phyloP scores from a whole-genome alignment of 352 stramenopile genomes.

The Phytophthora idaei region DNA sequence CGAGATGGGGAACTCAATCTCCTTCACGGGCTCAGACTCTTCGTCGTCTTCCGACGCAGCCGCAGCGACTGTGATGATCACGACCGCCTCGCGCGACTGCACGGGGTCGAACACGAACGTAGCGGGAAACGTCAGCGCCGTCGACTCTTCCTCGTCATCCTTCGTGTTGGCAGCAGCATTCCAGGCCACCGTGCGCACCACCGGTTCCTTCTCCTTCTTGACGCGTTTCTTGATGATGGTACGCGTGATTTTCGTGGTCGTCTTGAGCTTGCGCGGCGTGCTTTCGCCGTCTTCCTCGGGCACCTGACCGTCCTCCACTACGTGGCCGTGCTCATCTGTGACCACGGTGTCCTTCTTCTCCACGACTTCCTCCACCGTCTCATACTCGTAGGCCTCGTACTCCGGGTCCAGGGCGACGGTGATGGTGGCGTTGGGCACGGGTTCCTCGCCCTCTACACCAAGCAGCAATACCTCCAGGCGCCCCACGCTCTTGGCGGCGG shows the following conservation, averaged over 20 bases:
- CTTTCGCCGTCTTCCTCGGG: conserved; percentile 41
- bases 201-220: conserved; percentile 57
- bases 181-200: conserved; percentile 48
- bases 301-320: conserved; percentile 48
- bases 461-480: conserved; percentile 67
- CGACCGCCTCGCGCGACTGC: conserved; percentile 80
- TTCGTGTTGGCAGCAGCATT: conserved; percentile 22
- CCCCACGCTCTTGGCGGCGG: conserved; percentile 71
- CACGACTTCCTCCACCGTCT: conserved; percentile 58
- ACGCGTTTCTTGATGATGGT: conserved; percentile 63
- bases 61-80: conserved; percentile 67
- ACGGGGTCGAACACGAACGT: conserved; percentile 85
- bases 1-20: conserved; percentile 79
- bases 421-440: conserved; percentile 60
- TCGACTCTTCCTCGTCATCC: conserved; percentile 11
- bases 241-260: conserved; percentile 62
- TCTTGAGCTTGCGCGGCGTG: conserved; percentile 55
- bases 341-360: conserved; percentile 65
- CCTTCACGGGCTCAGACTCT: conserved; percentile 66
- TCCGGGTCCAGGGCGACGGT: conserved; percentile 77
- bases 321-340: conserved; percentile 50
- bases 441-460: conserved; percentile 61
- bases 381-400: conserved; percentile 69
- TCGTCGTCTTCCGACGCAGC: conserved; percentile 49
- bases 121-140: conserved; percentile 49